Percentiles rank a stretch among this genome's conserved stretches.
Evolutionary conservation across 2,329 filamentous ascomycete genomes (phyloP).

Genomic region (Pseudogymnoascus sp.): DNA sequence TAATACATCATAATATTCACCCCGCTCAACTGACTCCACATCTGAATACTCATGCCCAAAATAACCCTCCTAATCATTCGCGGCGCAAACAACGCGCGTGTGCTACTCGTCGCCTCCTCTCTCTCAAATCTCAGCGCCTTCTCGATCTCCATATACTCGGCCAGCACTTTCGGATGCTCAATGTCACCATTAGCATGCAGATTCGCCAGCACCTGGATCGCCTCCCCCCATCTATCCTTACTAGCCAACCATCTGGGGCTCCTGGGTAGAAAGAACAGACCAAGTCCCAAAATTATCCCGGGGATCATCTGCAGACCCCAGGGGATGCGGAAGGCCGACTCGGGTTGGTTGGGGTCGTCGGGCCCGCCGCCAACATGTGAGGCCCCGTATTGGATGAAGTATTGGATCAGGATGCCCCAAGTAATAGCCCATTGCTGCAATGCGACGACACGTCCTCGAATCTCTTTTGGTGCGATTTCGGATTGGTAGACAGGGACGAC

Average conservation of each 20-base stretch:
- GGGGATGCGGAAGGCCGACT: conserved; percentile 49
- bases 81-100: conserved; percentile 62
- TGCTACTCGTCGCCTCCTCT: conserved; percentile 59
- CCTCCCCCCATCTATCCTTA: conserved; percentile 59
- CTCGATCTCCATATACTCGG: conserved; percentile 60
- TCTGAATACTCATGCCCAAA: conserved; percentile 64
- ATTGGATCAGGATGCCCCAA: conserved; percentile 60
- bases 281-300: conserved; percentile 43
- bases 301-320: conserved; percentile 55
- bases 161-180: conserved; percentile 51
- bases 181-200: conserved; percentile 50
- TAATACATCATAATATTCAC: conserved; percentile 72
- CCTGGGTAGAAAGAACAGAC: conserved; percentile 53
- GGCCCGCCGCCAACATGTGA: conserved; percentile 46
- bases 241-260: conserved; percentile 64
- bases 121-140: conserved; percentile 67
- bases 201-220: conserved; percentile 46
- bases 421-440: conserved; percentile 65
- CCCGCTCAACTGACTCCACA: conserved; percentile 67
- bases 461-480: conserved; percentile 53
- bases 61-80: conserved; percentile 63
- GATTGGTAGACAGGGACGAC: conserved; percentile 62
- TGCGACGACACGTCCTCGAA: conserved; percentile 51
- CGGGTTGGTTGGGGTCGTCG: conserved; percentile 41
- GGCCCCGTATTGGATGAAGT: conserved; percentile 58